A percentile compares a stretch with the other conserved stretches of the same genome.
phyloP scores from a whole-genome alignment of 2,329 filamentous ascomycete genomes.

The Knufia petricola region DNA sequence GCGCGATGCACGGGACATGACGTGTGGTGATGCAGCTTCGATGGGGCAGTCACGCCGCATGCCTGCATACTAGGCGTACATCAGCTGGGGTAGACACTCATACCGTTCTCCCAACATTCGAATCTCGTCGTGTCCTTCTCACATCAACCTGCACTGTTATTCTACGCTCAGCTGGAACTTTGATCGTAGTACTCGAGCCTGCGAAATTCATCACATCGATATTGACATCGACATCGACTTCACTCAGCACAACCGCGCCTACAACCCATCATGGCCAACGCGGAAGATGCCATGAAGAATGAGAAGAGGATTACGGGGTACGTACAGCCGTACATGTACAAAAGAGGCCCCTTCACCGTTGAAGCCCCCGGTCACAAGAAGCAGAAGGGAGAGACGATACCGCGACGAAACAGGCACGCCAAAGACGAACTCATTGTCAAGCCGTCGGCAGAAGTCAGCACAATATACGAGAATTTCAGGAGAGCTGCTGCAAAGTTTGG shows the following conservation, averaged over 20 bases:
- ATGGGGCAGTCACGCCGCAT: too few species aligned
- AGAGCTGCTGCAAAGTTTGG: slow-evolving; percentile 55
- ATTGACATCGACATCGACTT: too few species aligned
- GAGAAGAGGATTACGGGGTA: slow-evolving; percentile 11
- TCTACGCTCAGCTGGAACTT: too few species aligned
- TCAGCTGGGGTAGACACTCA: too few species aligned
- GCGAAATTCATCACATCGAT: too few species aligned
- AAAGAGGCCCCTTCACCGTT: slow-evolving; percentile 65
- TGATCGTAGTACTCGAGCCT: too few species aligned
- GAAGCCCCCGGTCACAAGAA: slow-evolving; percentile 60
- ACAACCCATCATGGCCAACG: slow-evolving; percentile 3
- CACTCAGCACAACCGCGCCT: background rate
- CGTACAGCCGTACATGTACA: slow-evolving; percentile 43
- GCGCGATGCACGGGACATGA: too few species aligned
- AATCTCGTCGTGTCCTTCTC: too few species aligned
- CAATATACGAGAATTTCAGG: slow-evolving; percentile 69
- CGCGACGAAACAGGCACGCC: slow-evolving; percentile 61
- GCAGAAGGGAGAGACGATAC: slow-evolving; percentile 72
- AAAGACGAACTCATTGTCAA: slow-evolving; percentile 59
- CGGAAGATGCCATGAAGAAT: slow-evolving; percentile 10
- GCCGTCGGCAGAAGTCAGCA: slow-evolving; percentile 61
- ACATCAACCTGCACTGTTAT: too few species aligned
- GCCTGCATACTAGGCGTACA: too few species aligned
- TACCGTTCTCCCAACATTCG: too few species aligned
- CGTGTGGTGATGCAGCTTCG: too few species aligned